Conservation (phyloP, 148 eudicot species). For the Heliosperma pusillum region DNA sequence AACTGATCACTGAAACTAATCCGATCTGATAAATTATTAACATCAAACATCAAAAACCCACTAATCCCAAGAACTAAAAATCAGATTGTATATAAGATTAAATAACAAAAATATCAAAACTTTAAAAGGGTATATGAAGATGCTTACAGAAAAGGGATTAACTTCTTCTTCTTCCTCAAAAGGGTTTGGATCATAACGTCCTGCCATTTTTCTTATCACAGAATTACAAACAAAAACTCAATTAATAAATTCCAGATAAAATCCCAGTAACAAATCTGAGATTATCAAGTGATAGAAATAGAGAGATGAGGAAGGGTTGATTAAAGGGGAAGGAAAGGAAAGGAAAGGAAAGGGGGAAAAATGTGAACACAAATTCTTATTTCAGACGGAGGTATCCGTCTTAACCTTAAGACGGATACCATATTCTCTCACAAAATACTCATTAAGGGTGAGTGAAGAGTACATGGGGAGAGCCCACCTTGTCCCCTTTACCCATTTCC, state of each 20-base stretch:
- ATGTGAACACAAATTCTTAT: no score
- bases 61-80: background rate
- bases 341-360: no score
- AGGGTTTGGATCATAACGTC: constrained; percentile 72
- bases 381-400: no score
- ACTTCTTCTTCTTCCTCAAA: constrained; percentile 69
- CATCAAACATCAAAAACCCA: constrained; percentile 6
- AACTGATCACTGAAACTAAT: background rate
- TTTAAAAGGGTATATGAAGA: constrained; percentile 2
- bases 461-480: no score
- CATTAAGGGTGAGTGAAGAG: no score
- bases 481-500: no score
- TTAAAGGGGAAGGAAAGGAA: constrained; percentile 4
- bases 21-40: constrained; percentile 19
- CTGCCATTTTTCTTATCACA: constrained; percentile 39
- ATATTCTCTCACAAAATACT: no score
- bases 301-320: constrained; percentile 2
- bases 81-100: background rate
- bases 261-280: background rate
- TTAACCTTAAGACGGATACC: no score
- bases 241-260: background rate
- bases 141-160: constrained; percentile 64
- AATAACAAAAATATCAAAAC: background rate
- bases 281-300: background rate
- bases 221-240: constrained; percentile 3